Evolutionary conservation across 2,329 filamentous ascomycete genomes (phyloP).

Genomic region (Cercospora sp.): DNA sequence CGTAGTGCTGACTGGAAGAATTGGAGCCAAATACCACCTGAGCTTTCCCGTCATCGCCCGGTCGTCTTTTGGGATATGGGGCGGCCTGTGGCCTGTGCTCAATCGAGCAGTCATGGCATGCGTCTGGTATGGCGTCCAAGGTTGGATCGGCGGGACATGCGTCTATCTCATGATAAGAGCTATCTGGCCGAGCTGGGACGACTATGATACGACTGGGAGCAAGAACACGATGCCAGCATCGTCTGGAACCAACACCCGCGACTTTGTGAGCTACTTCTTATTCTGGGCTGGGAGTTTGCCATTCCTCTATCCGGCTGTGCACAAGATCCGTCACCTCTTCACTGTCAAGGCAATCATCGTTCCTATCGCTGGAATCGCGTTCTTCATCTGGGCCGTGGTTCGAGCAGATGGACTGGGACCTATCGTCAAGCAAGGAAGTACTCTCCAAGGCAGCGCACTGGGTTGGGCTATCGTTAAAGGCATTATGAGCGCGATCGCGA

Average conservation of each 20-base stretch:
- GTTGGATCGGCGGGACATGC: conserved; percentile 14
- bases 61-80: conserved; percentile 16
- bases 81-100: conserved; percentile 12
- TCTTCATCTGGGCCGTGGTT: conserved; percentile 83
- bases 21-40: conserved; percentile 17
- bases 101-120: conserved; percentile 17
- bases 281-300: conserved; percentile 82
- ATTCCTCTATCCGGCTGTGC: conserved; percentile 85
- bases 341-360: conserved; percentile 86
- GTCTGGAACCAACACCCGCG: conserved; percentile 71
- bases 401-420: conserved; percentile 81
- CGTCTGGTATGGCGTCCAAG: conserved; percentile 15
- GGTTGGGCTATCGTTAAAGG: conserved; percentile 82
- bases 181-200: conserved; percentile 67
- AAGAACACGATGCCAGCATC: conserved; percentile 64
- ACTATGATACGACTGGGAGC: conserved; percentile 45
- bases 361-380: conserved; percentile 77
- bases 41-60: conserved; percentile 19
- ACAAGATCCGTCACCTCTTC: conserved; percentile 88
- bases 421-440: conserved; percentile 69
- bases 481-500: conserved; percentile 70
- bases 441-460: conserved; percentile 64
- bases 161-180: conserved; percentile 39
- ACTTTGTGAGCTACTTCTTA: conserved; percentile 80
- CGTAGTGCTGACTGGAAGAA: conserved; percentile 13